Base-by-base conservation (phyloP, 805 yeast species). In the Teunomyces kruisii region DNA sequence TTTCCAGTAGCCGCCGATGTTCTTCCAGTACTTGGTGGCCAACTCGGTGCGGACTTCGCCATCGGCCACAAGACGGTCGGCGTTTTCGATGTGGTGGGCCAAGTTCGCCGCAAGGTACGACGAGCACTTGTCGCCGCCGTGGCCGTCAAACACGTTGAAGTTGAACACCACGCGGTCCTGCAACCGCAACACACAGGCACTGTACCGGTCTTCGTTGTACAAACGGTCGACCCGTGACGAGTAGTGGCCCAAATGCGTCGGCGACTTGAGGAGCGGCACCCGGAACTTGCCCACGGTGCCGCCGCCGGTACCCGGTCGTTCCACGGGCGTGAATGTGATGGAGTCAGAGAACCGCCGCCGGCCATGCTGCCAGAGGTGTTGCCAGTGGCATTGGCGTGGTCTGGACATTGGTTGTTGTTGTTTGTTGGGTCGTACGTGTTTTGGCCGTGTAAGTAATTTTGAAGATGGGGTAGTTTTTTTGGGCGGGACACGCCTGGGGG, bases 101-200 rank as follows among this genome's bases (percentile, higher is more conserved):
- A 94, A 70, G 44, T 81, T 70, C 3, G 72, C 64, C 15, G 74
- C 67, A 9, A 91, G 68, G 56, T 76, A 86, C 17, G 70, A 74
- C 38, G 90, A 75, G 55, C 96, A 88, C 43, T 83, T 83, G 17
- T 73, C 75, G 16, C 96, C 96, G 6, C 98, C 99, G 66, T 94
- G 99, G 8, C 99, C 99, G 66, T 94, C 99, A 63, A 87, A 90
- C 1, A 94, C 76, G 38, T 81, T 80, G 56, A 88, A 83, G 52
- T 80, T 81, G 67, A 92, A 86, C 14, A 68, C 57, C 9, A 57
- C 54, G 17, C 53, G 49, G 22, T 44, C 50, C 4, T 48, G 55
- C 9, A 68, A 30, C 16, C 71, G 65, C 31, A 88, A 56, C 42
- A 88, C 79, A 22, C 79, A 79, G 15, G 90, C 88, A 42, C 80